phyloP scores from a whole-genome alignment of 1,139 yeast species.

The Pichia sp. region DNA sequence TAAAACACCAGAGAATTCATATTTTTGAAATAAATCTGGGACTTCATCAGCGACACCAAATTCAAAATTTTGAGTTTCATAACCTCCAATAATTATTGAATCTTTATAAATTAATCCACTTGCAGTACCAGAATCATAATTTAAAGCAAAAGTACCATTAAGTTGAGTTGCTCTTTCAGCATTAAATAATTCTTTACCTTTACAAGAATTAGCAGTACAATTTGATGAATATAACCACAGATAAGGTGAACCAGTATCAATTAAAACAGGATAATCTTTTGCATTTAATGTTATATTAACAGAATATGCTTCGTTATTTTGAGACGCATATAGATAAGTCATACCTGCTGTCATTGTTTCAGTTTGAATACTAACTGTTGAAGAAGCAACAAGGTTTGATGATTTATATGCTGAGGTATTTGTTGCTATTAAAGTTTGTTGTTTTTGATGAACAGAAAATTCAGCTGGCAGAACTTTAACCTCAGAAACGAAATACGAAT shows the following conservation, averaged over 20 bases:
- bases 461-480: slow-evolving; percentile 13
- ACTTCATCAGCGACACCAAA: slow-evolving; percentile 51
- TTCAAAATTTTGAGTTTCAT: slow-evolving; percentile 35
- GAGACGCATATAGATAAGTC: slow-evolving; percentile 26
- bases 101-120: slow-evolving; percentile 41
- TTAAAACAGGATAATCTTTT: slow-evolving; percentile 42
- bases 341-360: slow-evolving; percentile 22
- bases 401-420: slow-evolving; percentile 1
- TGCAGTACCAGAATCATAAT: slow-evolving; percentile 52
- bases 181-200: slow-evolving; percentile 19
- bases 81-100: slow-evolving; percentile 36
- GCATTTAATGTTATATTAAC: slow-evolving; percentile 34
- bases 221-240: slow-evolving; percentile 56
- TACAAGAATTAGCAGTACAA: slow-evolving; percentile 44
- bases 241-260: slow-evolving; percentile 64
- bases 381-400: slow-evolving; percentile 6
- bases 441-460: slow-evolving; percentile 3
- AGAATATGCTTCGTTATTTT: slow-evolving; percentile 30
- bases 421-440: neutral
- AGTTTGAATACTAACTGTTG: slow-evolving; percentile 9
- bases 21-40: slow-evolving; percentile 47
- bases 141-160: slow-evolving; percentile 37
- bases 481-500: slow-evolving; percentile 17
- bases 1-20: slow-evolving; percentile 54
- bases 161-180: slow-evolving; percentile 24